Conservation (phyloP, 2,329 filamentous ascomycete genomes). For the Cytospora mali region DNA sequence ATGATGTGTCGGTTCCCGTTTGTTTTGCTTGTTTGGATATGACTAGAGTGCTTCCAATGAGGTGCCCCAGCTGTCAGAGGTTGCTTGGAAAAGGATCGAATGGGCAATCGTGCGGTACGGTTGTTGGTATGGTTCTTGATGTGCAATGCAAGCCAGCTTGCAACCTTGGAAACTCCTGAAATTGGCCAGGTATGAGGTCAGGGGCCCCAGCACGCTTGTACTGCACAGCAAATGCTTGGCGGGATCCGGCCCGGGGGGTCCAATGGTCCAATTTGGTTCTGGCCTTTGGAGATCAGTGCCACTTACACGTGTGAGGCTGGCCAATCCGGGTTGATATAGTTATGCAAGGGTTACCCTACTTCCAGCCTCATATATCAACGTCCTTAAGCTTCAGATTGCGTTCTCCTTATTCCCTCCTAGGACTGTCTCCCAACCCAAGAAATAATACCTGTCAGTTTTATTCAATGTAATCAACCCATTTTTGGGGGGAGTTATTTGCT, state of each 20-base stretch:
- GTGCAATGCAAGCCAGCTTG: background rate
- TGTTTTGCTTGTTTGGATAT: background rate
- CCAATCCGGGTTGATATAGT: background rate
- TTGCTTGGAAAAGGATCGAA: background rate
- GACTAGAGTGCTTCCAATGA: background rate
- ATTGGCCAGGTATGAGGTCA: constrained; percentile 3
- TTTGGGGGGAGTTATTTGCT: background rate
- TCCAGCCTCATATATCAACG: background rate
- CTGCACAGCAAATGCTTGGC: background rate
- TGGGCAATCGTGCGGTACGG: background rate
- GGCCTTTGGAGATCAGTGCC: background rate
- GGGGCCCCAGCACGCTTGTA: background rate
- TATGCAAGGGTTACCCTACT: background rate
- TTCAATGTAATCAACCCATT: background rate
- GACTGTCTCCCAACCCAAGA: background rate
- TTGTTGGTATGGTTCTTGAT: background rate
- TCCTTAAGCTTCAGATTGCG: background rate
- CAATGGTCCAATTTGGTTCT: background rate
- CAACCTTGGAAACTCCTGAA: constrained; percentile 1
- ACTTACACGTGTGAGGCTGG: constrained; percentile 3
- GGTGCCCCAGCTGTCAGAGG: background rate
- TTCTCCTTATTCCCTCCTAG: background rate
- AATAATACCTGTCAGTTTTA: background rate
- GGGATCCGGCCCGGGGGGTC: background rate
- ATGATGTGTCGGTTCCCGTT: constrained; percentile 3